Percentiles rank a stretch among this genome's conserved stretches.
These are phyloP conservation scores for Cucurbita argyrosperma DNA, from an alignment of 306 rosid genomes.

Conservation along the genomic window DNA sequence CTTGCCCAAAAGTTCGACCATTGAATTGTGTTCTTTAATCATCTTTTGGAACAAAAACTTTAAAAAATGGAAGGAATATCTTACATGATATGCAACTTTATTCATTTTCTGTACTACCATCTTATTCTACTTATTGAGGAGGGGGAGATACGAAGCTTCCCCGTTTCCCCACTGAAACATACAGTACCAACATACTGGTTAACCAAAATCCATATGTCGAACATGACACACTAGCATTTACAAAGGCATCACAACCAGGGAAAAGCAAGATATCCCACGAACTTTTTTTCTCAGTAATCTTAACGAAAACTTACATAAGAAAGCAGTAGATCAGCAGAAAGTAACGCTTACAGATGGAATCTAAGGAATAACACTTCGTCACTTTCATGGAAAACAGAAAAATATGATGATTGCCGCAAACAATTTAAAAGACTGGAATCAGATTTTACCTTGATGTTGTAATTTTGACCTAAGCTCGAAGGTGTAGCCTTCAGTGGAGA, in stretches of 20 bases:
- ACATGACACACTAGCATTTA: no score
- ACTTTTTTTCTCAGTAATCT: not conserved
- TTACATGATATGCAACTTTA: not conserved
- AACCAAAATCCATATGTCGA: not conserved
- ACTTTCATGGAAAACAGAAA: not conserved
- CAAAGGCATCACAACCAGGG: not conserved
- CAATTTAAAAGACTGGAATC: not conserved
- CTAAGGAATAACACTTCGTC: not conserved
- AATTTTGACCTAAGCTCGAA: not conserved
- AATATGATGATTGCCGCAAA: not conserved
- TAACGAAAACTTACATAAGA: not conserved
- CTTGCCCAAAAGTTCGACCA: not conserved
- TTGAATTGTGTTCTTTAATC: not conserved
- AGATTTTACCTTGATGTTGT: not conserved
- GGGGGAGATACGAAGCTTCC: not conserved
- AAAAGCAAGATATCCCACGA: not conserved
- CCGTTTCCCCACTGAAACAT: not conserved
- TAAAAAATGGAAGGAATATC: not conserved
- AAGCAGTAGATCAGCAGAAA: not conserved
- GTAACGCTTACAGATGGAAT: not conserved
- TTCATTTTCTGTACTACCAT: not conserved
- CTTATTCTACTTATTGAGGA: not conserved
- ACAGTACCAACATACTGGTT: not conserved
- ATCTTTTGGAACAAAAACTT: not conserved
- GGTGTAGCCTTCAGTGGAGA: not conserved